Conservation (phyloP, 2,329 filamentous ascomycete species). For the Monilinia vaccinii-corymbosi region DNA sequence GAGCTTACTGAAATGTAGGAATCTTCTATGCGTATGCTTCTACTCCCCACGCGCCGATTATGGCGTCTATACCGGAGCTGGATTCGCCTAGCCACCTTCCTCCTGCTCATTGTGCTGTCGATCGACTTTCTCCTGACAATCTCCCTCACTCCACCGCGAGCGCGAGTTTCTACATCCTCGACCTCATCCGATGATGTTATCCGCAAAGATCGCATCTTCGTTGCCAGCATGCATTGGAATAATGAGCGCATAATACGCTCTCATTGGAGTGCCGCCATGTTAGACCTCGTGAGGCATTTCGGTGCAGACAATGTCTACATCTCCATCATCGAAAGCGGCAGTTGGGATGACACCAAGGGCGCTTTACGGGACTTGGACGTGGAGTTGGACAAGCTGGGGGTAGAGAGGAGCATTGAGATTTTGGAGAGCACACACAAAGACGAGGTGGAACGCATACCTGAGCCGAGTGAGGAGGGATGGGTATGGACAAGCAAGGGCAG, state of each 20-base stretch:
- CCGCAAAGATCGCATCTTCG: slow-evolving; percentile 41
- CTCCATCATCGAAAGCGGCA: slow-evolving; percentile 59
- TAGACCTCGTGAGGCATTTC: slow-evolving; percentile 45
- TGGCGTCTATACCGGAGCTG: slow-evolving; percentile 9
- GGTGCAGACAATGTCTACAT: slow-evolving; percentile 58
- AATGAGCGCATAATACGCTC: slow-evolving; percentile 47
- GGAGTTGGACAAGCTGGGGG: slow-evolving; percentile 41
- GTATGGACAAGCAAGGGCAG: slow-evolving; percentile 45
- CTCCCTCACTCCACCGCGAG: neutral
- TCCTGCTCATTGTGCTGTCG: slow-evolving; percentile 10
- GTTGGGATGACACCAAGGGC: slow-evolving; percentile 58
- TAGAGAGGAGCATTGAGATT: slow-evolving; percentile 46
- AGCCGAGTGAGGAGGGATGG: slow-evolving; percentile 35
- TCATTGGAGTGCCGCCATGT: slow-evolving; percentile 53
- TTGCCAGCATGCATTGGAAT: slow-evolving; percentile 62
- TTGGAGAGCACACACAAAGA: slow-evolving; percentile 45
- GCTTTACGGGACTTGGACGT: slow-evolving; percentile 48
- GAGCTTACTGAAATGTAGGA: neutral
- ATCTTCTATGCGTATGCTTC: neutral
- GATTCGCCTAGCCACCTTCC: slow-evolving; percentile 11
- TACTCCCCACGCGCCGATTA: slow-evolving; percentile 7
- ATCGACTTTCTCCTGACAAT: slow-evolving; percentile 11
- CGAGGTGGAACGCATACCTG: slow-evolving; percentile 35
- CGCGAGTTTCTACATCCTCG: slow-evolving; percentile 2
- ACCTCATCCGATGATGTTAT: neutral